Conservation (phyloP, 2,329 filamentous ascomycete species). For the Thelonectria blattea region DNA sequence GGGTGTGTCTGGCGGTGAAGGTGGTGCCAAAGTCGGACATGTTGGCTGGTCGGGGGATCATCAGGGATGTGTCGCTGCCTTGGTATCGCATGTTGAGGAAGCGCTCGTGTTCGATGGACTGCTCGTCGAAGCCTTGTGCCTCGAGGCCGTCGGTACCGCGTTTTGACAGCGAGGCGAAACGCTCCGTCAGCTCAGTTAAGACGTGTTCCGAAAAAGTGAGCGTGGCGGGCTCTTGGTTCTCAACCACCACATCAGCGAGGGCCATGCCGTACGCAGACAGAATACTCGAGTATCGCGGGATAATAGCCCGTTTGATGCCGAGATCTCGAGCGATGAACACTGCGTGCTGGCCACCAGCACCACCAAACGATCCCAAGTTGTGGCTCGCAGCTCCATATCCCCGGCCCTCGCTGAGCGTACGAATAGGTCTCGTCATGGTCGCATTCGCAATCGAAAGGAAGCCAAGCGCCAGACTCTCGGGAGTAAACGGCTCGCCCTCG, state of each 20-base stretch:
- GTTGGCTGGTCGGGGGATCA: conserved; percentile 40
- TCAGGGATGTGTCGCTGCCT: conserved; percentile 51
- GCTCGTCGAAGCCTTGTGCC: conserved; percentile 45
- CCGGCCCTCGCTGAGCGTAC: conserved; percentile 38
- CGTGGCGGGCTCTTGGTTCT: conserved; percentile 47
- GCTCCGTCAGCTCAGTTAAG: conserved; percentile 24
- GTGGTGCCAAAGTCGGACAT: conserved; percentile 40
- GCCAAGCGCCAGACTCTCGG: conserved; percentile 61
- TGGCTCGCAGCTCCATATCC: conserved; percentile 37
- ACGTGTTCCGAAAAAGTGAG: conserved; percentile 35
- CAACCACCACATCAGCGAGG: conserved; percentile 52
- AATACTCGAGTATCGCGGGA: conserved; percentile 53
- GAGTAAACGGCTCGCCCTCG: conserved; percentile 23
- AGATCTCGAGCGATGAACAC: conserved; percentile 51
- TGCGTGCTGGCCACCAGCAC: conserved; percentile 52
- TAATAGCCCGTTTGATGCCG: conserved; percentile 50
- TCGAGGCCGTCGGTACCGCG: conserved; percentile 33
- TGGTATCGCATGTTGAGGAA: conserved; percentile 54
- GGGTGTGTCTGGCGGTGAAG: conserved; percentile 46
- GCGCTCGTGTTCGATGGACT: conserved; percentile 50
- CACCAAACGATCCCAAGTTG: conserved; percentile 41
- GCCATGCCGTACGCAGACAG: conserved; percentile 55
- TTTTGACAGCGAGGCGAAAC: conserved; percentile 33
- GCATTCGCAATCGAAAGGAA: conserved; percentile 78
- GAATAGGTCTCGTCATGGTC: conserved; percentile 75